Conservation (phyloP, 306 rosid species). For the Oxytropis ochrocephala region DNA sequence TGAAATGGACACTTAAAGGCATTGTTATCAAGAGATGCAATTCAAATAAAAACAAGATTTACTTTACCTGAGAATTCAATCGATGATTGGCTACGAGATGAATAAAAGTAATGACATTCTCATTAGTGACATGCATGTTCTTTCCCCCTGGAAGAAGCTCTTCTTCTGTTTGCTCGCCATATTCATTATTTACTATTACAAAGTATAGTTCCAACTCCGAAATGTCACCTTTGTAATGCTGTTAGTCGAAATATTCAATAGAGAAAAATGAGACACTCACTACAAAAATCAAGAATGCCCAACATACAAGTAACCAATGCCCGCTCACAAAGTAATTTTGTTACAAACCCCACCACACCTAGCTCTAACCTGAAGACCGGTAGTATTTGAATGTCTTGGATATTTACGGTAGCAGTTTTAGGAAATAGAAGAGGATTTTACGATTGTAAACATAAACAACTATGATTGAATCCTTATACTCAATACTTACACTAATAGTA, state of each 20-base stretch:
- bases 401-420: too few species aligned
- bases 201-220: slow-evolving; percentile 84
- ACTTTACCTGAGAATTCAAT: slow-evolving; percentile 82
- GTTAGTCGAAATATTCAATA: slow-evolving; percentile 23
- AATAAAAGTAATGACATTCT: slow-evolving; percentile 85
- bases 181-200: slow-evolving; percentile 87
- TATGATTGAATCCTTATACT: too few species aligned
- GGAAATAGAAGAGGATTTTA: too few species aligned
- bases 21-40: slow-evolving; percentile 3
- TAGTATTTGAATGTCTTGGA: too few species aligned
- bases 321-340: not conserved
- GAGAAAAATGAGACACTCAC: slow-evolving; percentile 1
- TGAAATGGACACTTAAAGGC: not conserved
- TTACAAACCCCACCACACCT: too few species aligned
- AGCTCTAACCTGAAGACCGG: too few species aligned
- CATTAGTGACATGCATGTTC: slow-evolving; percentile 68
- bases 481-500: too few species aligned
- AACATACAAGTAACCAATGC: not conserved
- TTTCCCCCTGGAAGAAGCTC: slow-evolving; percentile 84
- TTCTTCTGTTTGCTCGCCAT: slow-evolving; percentile 97
- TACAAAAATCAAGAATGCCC: not conserved
- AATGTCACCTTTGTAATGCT: slow-evolving; percentile 78
- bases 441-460: too few species aligned
- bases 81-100: slow-evolving; percentile 99
- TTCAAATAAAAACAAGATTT: not conserved